Evolutionary conservation across 306 rosid genomes (phyloP).

Genomic region (Cucumis melo): DNA sequence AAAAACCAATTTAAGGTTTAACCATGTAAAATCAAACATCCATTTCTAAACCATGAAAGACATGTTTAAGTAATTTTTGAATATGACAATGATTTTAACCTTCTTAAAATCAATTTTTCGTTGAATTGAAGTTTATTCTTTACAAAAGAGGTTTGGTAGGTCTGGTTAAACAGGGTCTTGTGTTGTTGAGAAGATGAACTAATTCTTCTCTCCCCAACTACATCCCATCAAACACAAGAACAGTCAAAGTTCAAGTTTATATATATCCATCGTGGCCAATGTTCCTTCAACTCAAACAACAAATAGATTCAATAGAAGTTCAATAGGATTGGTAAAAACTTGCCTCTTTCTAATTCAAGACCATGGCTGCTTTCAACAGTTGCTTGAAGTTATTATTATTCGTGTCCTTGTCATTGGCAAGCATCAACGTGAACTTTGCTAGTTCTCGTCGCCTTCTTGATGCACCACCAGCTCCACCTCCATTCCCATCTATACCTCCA

Average conservation of each 20-base stretch:
- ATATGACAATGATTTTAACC: too few relatives aligned
- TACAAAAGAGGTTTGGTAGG: neutral
- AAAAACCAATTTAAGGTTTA: too few relatives aligned
- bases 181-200: conserved; percentile 14
- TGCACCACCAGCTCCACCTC: conserved; percentile 14
- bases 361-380: conserved; percentile 9
- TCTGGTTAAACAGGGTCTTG: neutral
- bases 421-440: conserved; percentile 11
- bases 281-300: neutral
- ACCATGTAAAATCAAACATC: too few relatives aligned
- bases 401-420: conserved; percentile 10
- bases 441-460: conserved; percentile 16
- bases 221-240: conserved; percentile 15
- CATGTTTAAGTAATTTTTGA: too few relatives aligned
- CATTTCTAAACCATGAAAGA: too few relatives aligned
- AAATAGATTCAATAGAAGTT: neutral
- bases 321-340: neutral
- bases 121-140: neutral
- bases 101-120: too few relatives aligned
- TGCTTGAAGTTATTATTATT: neutral
- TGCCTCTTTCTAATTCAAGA: neutral
- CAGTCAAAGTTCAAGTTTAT: neutral
- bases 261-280: neutral
- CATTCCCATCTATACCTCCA: conserved; percentile 7
- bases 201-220: conserved; percentile 2